Evolutionary conservation across 2,329 filamentous ascomycete genomes (phyloP).

Genomic region (Aureobasidium sp.): DNA sequence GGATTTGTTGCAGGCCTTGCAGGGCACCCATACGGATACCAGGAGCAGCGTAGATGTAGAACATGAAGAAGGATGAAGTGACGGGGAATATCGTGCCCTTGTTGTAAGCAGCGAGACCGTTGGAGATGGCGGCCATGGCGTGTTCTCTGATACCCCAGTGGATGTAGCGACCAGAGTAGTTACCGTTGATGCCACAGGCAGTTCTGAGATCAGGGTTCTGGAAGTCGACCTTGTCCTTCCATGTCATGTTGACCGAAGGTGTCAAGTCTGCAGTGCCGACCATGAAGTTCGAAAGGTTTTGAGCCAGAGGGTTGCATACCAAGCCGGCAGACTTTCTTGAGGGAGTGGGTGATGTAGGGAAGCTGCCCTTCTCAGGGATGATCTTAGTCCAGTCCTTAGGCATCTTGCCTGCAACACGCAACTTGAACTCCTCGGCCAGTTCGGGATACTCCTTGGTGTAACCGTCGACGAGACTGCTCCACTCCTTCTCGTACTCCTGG

Average conservation of each 20-base stretch:
- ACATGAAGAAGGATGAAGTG: conserved; percentile 32
- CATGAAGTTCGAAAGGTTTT: conserved; percentile 26
- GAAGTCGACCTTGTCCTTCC: conserved; percentile 42
- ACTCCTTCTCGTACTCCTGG: conserved; percentile 37
- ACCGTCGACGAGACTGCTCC: conserved; percentile 36
- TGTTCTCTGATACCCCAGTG: conserved; percentile 55
- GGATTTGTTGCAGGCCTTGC: conserved; percentile 27
- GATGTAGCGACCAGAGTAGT: conserved; percentile 42
- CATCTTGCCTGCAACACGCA: conserved; percentile 40
- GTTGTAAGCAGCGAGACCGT: conserved; percentile 29
- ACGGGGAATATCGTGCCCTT: conserved; percentile 29
- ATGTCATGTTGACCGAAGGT: conserved; percentile 29
- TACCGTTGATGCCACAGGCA: conserved; percentile 43
- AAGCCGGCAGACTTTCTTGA: conserved; percentile 42
- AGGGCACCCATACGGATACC: conserved; percentile 31
- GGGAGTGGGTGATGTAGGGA: conserved; percentile 40
- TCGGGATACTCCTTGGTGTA: conserved; percentile 42
- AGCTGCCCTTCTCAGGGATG: conserved; percentile 37
- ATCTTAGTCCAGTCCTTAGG: conserved; percentile 40
- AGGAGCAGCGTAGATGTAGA: conserved; percentile 31
- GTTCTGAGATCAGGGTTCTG: conserved; percentile 30
- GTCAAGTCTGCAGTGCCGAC: conserved; percentile 30
- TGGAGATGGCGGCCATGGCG: conserved; percentile 48
- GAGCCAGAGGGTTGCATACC: conserved; percentile 29
- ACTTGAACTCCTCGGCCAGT: conserved; percentile 40